Evolutionary conservation across 1,284 basidiomycete genomes (phyloP).

Genomic region (Sanghuangporus baumii): DNA sequence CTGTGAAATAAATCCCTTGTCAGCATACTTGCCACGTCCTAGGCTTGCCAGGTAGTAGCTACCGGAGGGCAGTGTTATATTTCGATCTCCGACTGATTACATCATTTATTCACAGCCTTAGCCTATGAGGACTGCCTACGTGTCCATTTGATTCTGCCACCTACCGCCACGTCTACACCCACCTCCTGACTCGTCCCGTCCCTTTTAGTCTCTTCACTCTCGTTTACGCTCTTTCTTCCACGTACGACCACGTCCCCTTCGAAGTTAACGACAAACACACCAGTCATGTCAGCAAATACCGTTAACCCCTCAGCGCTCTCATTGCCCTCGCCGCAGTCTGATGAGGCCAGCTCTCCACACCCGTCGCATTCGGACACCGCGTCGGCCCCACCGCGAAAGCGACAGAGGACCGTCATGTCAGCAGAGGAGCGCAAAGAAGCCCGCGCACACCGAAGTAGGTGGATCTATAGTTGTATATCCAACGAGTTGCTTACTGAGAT

Average conservation of each 20-base stretch:
- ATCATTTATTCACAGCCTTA: neutral
- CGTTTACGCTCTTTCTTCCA: slow-evolving; percentile 8
- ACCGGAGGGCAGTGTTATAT: neutral
- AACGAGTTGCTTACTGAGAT: neutral
- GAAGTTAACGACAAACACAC: neutral
- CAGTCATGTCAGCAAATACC: slow-evolving; percentile 22
- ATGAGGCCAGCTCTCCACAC: slow-evolving; percentile 24
- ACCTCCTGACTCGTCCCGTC: neutral
- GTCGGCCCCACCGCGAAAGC: slow-evolving; percentile 57
- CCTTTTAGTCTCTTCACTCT: slow-evolving; percentile 8
- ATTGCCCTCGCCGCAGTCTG: slow-evolving; percentile 30
- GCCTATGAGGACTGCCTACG: neutral
- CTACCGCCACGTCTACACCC: slow-evolving; percentile 11
- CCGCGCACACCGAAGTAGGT: slow-evolving; percentile 64
- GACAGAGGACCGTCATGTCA: slow-evolving; percentile 52
- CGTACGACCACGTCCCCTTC: slow-evolving; percentile 1
- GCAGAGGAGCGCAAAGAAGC: slow-evolving; percentile 78
- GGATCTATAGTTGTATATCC: neutral
- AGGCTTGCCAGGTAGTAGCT: no score
- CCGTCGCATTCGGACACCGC: slow-evolving; percentile 22
- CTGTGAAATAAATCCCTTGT: no score
- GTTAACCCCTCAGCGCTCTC: slow-evolving; percentile 37
- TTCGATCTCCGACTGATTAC: slow-evolving; percentile 2
- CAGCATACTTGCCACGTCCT: no score
- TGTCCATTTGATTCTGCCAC: neutral